These are phyloP conservation scores for Candida vartiovaarae DNA, from an alignment of 805 yeast species.

Conservation along the genomic window DNA sequence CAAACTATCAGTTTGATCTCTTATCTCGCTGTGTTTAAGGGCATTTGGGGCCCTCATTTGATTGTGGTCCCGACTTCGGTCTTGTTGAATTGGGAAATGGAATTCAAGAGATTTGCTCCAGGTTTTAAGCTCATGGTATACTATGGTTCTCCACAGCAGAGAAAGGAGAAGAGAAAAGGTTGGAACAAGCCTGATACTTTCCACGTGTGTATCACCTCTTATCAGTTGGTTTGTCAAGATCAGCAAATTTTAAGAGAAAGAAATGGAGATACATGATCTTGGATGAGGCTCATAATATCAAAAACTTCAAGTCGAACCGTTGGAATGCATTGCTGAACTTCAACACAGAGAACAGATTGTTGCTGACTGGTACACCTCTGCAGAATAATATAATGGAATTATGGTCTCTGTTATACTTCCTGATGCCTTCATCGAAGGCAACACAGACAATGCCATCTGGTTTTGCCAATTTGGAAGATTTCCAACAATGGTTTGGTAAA, in stretches of 20 bases:
- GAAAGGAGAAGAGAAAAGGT: constrained; percentile 92
- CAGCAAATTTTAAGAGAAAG: constrained; percentile 85
- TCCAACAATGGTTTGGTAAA: constrained; percentile 97
- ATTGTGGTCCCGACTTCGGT: constrained; percentile 97
- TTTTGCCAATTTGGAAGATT: constrained; percentile 91
- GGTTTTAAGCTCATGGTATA: constrained; percentile 94
- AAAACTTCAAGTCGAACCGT: constrained; percentile 90
- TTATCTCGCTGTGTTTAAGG: constrained; percentile 88
- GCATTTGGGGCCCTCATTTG: constrained; percentile 96
- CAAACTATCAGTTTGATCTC: constrained; percentile 86
- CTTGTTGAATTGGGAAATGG: constrained; percentile 99
- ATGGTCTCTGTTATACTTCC: constrained; percentile 90
- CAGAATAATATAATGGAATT: constrained; percentile 92
- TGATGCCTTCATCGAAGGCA: constrained; percentile 86
- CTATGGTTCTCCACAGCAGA: constrained; percentile 94
- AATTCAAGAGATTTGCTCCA: constrained; percentile 95
- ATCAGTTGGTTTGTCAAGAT: constrained; percentile 96
- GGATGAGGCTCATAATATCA: constrained; percentile 98
- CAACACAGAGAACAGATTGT: constrained; percentile 80
- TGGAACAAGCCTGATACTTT: constrained; percentile 96
- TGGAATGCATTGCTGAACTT: constrained; percentile 96
- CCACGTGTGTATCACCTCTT: constrained; percentile 95
- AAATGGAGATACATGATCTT: constrained; percentile 94
- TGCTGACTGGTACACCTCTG: constrained; percentile 94
- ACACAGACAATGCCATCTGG: constrained; percentile 77